Evolutionary conservation across 768 basidiomycete genomes (phyloP).

Genomic region (Sarcodon sp.): DNA sequence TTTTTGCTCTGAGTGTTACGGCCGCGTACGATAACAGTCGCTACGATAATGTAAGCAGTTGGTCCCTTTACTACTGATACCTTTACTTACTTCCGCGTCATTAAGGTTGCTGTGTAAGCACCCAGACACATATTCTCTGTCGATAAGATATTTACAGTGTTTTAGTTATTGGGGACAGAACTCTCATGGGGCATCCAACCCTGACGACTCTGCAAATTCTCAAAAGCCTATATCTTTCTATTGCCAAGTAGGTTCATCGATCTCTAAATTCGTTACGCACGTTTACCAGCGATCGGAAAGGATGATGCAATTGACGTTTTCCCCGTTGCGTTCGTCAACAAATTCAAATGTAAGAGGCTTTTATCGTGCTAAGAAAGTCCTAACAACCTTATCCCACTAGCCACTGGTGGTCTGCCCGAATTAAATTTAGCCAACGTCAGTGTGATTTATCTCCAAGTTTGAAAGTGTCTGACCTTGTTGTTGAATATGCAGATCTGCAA

Average conservation of each 20-base stretch:
- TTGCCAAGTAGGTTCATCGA: conserved; percentile 32
- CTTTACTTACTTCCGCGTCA: neutral
- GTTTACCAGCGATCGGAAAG: conserved; percentile 14
- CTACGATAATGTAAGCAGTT: conserved; percentile 43
- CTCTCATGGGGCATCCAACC: conserved; percentile 49
- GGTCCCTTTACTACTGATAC: neutral
- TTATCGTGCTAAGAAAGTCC: too few species aligned
- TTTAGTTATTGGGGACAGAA: conserved; percentile 66
- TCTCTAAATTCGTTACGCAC: neutral
- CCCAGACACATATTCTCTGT: too few species aligned
- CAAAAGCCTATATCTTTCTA: conserved; percentile 54
- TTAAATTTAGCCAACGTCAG: conserved; percentile 53
- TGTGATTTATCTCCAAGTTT: neutral
- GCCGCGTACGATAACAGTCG: conserved; percentile 41
- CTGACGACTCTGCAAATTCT: conserved; percentile 33
- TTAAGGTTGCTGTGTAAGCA: too few species aligned
- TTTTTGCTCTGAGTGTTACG: conserved; percentile 1
- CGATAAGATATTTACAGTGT: too few species aligned
- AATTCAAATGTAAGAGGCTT: conserved; percentile 34
- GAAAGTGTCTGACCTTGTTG: too few species aligned
- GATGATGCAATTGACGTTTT: conserved; percentile 59
- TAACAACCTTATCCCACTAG: neutral
- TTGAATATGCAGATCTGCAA: conserved; percentile 25
- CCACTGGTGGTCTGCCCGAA: conserved; percentile 42
- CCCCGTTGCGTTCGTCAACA: conserved; percentile 53